Evolutionary conservation across 2,329 filamentous ascomycete species (phyloP).

Genomic region (Purpureocillium lavendulum): DNA sequence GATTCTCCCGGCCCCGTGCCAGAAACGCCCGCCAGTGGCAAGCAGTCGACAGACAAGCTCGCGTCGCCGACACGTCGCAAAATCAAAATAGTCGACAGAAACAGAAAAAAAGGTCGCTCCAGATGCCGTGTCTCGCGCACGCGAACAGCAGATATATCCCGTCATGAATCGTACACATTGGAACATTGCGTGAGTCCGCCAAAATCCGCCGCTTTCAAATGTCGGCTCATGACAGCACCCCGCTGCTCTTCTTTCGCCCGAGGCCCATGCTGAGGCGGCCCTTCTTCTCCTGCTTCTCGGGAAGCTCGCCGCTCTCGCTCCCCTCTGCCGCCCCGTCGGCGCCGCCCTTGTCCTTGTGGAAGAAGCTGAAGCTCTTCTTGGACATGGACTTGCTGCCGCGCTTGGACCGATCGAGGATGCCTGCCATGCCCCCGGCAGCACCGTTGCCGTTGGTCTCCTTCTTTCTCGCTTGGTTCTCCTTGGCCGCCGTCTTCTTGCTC

Average conservation of each 20-base stretch:
- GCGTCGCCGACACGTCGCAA: no score
- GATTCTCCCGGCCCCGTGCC: no score
- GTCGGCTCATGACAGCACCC: conserved; percentile 21
- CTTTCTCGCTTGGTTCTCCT: conserved; percentile 36
- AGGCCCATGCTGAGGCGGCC: conserved; percentile 60
- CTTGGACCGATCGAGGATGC: conserved; percentile 56
- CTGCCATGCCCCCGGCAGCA: conserved; percentile 27
- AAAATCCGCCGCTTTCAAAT: no score
- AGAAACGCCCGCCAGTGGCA: not conserved
- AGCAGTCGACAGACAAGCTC: not conserved
- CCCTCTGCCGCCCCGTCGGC: conserved; percentile 15
- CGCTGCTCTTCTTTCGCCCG: conserved; percentile 63
- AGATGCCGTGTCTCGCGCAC: not conserved
- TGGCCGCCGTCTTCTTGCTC: conserved; percentile 54
- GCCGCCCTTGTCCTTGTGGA: conserved; percentile 42
- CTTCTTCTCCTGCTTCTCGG: conserved; percentile 42
- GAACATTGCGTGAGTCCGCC: conserved; percentile 6
- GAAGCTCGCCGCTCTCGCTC: conserved; percentile 19
- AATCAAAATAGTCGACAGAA: no score
- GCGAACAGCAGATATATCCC: not conserved
- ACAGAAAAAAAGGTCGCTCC: not conserved
- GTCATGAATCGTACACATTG: conserved; percentile 10
- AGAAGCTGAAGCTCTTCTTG: conserved; percentile 63
- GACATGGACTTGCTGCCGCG: conserved; percentile 72
- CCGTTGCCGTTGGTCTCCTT: conserved; percentile 23